phyloP scores from a whole-genome alignment of 371 early-diverging fungal genomes.

The Mortierella sp. region DNA sequence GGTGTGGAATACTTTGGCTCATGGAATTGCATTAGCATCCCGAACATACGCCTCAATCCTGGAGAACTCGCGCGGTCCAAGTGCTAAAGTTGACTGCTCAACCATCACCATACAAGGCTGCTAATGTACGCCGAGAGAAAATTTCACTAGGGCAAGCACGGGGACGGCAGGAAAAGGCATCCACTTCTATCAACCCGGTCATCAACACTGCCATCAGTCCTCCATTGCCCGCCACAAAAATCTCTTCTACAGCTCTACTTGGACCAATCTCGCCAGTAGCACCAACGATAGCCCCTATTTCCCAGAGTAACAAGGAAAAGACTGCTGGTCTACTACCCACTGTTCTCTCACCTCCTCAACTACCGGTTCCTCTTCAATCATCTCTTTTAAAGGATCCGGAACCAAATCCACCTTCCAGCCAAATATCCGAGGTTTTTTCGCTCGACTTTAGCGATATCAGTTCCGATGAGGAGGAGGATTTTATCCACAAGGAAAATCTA shows the following conservation, averaged over 20 bases:
- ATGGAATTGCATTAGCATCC: slow-evolving; percentile 31
- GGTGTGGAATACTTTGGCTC: not conserved
- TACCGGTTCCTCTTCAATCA: too few relatives aligned
- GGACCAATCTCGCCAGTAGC: too few relatives aligned
- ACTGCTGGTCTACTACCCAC: too few relatives aligned
- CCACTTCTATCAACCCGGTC: not conserved
- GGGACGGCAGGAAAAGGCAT: not conserved
- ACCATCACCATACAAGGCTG: slow-evolving; percentile 9
- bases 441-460: too few relatives aligned
- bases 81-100: slow-evolving; percentile 17
- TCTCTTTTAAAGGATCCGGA: not conserved
- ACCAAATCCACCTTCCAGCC: not conserved
- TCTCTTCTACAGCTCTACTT: too few relatives aligned
- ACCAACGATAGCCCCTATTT: too few relatives aligned
- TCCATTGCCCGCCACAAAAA: too few relatives aligned
- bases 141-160: not conserved
- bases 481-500: too few relatives aligned
- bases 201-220: not conserved
- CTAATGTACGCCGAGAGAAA: slow-evolving; percentile 22
- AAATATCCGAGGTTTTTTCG: too few relatives aligned
- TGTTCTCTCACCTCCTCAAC: too few relatives aligned
- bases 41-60: slow-evolving; percentile 26
- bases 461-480: too few relatives aligned
- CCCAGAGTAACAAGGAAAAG: too few relatives aligned
- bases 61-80: slow-evolving; percentile 29